Evolutionary conservation across 2,329 filamentous ascomycete species (phyloP), one percentile per base, ranked within the genome.

Genomic region (Fusarium albosuccineum): DNA sequence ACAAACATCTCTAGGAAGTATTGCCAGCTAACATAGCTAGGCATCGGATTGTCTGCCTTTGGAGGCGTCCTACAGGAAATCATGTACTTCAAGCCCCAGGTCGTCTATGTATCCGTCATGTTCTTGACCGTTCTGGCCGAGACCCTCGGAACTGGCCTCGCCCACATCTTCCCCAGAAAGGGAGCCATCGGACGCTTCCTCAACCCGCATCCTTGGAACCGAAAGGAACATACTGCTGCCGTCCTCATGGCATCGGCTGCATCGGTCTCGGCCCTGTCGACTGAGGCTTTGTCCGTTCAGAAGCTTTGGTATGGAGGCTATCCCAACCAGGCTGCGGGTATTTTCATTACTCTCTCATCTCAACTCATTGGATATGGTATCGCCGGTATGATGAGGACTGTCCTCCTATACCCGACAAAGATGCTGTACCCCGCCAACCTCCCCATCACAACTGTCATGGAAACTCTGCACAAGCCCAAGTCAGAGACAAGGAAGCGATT

Each of bases 311-410:
- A 86, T 57, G 74, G 77, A 16, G 71, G 77, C 9, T 74, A 78
- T 14, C 76, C 81, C 2, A 79, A 75, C 62, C 74, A 75, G 6
- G 80, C 73, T 3, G 77, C 78, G 1, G 78, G 78, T 9, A 79
- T 85, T 50, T 81, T 86, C 63, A 67, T 84, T 33, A 75, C 79
- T 0, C 68, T 86, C 9, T 83, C 83, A 0, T 84, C 83, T 3
- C 83, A 85, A 48, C 73, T 82, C 9, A 75, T 85, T 16, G 83
- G 83, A 0, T 86, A 82, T 40, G 84, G 83, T 30, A 72, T 86
- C 41, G 80, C 81, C 5, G 84, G 84, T 11, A 59, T 85, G 22
- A 70, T 86, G 67, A 78, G 84, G 11, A 75, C 78, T 17, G 76
- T 81, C 4, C 70, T 85, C 9, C 77, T 86, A 1, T 81, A 82